Conservation (phyloP, 768 basidiomycete species). For the Termitomyces sp. region DNA sequence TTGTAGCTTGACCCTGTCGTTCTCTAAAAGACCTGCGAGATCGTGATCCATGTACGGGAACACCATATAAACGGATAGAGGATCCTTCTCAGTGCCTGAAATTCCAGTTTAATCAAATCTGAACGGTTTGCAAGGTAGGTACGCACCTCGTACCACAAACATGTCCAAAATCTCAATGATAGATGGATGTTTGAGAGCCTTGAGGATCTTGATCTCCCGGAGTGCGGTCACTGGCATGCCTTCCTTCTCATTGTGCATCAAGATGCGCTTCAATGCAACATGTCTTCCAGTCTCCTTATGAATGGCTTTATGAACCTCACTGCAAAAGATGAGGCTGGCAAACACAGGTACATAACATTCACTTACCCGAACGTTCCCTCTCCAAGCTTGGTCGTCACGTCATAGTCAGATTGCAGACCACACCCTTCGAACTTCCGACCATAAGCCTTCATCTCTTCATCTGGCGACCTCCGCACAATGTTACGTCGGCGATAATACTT, state of each 20-base stretch:
- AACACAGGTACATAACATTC: conserved; percentile 7
- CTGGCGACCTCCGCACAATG: conserved; percentile 47
- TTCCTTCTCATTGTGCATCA: conserved; percentile 96
- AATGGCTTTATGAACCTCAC: conserved; percentile 89
- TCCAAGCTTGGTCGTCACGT: conserved; percentile 82
- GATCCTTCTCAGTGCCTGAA: conserved; percentile 63
- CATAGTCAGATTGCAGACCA: conserved; percentile 73
- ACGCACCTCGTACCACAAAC: conserved; percentile 80
- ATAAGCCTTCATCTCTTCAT: conserved; percentile 68
- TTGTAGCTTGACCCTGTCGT: conserved; percentile 79
- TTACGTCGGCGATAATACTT: conserved; percentile 35
- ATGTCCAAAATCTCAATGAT: conserved; percentile 90
- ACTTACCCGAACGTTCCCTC: conserved; percentile 96
- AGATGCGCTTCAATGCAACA: conserved; percentile 91
- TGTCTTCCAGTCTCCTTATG: conserved; percentile 54
- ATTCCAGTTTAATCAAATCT: background rate
- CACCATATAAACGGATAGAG: conserved; percentile 93
- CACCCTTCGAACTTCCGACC: conserved; percentile 67
- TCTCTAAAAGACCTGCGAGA: conserved; percentile 90
- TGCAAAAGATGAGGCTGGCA: conserved; percentile 26
- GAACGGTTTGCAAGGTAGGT: background rate
- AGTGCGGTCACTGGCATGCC: conserved; percentile 97
- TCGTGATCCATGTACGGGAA: conserved; percentile 99
- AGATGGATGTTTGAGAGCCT: conserved; percentile 80
- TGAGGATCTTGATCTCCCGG: conserved; percentile 95